phyloP scores from a whole-genome alignment of 768 basidiomycete genomes.

The Peribolospora baueri region DNA sequence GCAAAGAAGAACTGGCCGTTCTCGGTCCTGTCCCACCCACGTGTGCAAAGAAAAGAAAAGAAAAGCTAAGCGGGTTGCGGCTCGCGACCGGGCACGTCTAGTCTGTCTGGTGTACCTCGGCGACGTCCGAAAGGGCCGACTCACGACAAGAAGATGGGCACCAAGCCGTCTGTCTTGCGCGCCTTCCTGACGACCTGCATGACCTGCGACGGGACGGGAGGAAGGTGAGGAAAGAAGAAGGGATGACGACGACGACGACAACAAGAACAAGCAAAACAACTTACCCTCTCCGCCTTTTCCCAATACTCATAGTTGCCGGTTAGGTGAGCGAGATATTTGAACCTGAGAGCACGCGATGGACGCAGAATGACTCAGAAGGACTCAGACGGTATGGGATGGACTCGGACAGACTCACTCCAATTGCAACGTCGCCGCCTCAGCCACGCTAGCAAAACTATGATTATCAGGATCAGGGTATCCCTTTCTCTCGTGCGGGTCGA shows the following conservation, averaged over 20 bases:
- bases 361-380: background rate
- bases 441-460: constrained; percentile 42
- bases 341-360: constrained; percentile 30
- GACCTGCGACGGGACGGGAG: constrained; percentile 20
- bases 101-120: background rate
- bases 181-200: constrained; percentile 47
- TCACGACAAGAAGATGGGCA: constrained; percentile 63
- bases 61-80: background rate
- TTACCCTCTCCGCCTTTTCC: constrained; percentile 49
- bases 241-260: too few species aligned
- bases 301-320: constrained; percentile 59
- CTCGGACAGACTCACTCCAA: too few species aligned
- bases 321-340: constrained; percentile 58
- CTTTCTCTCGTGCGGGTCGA: constrained; percentile 41
- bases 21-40: background rate
- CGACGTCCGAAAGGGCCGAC: constrained; percentile 9
- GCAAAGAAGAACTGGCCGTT: constrained; percentile 35
- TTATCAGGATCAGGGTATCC: constrained; percentile 40
- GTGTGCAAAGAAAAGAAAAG: constrained; percentile 10
- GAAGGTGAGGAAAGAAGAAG: background rate
- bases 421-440: constrained; percentile 36
- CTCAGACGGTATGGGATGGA: background rate
- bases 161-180: constrained; percentile 44
- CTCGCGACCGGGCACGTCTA: background rate
- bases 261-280: background rate